These are phyloP conservation scores for Oldenlandia corymbosa DNA, from an alignment of 257 asterid species.

Conservation along the genomic window DNA sequence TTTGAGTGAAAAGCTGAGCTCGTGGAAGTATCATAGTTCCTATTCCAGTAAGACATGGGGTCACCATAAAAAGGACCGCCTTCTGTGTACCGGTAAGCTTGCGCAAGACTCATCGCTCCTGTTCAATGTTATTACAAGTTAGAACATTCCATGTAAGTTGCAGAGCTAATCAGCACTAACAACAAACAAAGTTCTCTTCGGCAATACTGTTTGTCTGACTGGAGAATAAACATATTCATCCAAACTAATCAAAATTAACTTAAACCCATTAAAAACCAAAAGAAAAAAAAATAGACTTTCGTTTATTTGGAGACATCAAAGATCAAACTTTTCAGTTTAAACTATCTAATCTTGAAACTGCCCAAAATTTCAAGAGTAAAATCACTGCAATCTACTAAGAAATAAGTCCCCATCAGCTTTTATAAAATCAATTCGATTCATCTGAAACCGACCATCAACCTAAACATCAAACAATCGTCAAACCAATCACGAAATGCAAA, in stretches of 20 bases:
- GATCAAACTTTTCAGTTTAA: background rate
- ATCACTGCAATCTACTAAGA: background rate
- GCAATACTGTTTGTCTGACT: background rate
- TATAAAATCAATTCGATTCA: background rate
- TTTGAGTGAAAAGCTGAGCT: slow-evolving; percentile 26
- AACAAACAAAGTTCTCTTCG: background rate
- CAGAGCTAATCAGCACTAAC: background rate
- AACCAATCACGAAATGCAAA: background rate
- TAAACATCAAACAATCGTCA: background rate
- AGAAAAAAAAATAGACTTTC: background rate
- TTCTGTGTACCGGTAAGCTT: slow-evolving; percentile 34
- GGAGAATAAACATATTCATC: background rate
- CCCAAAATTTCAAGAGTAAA: background rate
- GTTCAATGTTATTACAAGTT: slow-evolving; percentile 20
- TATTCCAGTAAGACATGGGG: slow-evolving; percentile 37
- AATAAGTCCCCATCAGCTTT: background rate
- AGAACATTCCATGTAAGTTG: background rate
- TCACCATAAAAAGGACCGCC: slow-evolving; percentile 43
- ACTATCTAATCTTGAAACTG: background rate
- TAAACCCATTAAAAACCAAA: background rate
- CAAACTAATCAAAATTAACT: background rate
- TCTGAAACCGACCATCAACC: background rate
- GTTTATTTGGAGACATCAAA: background rate
- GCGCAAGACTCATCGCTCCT: slow-evolving; percentile 65
- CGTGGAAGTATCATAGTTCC: slow-evolving; percentile 32